A percentile compares a stretch with the other conserved stretches of the same genome.
Evolutionary conservation across 2,329 filamentous ascomycete genomes (phyloP).

Genomic region (Diaporthe sp.): DNA sequence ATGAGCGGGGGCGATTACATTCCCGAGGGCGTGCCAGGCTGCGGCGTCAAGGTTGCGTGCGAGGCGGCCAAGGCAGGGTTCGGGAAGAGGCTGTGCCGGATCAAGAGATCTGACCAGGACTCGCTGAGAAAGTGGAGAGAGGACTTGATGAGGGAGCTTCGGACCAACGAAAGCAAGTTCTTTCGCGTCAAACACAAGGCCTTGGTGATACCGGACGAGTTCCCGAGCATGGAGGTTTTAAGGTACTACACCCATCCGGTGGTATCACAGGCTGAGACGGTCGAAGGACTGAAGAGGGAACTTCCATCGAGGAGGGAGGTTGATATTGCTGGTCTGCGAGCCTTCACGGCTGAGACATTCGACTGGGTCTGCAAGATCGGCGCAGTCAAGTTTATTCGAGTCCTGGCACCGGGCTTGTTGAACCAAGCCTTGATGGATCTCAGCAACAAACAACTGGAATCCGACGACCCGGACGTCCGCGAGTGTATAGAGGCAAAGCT

Average conservation of each 20-base stretch:
- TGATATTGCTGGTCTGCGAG: conserved; percentile 76
- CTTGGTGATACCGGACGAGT: conserved; percentile 82
- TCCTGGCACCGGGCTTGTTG: conserved; percentile 83
- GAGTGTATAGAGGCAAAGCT: conserved; percentile 63
- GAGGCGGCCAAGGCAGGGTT: conserved; percentile 93
- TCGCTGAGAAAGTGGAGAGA: conserved; percentile 80
- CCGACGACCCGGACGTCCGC: conserved; percentile 51
- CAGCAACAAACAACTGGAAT: not conserved
- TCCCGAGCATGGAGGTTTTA: conserved; percentile 84
- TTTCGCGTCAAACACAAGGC: conserved; percentile 84
- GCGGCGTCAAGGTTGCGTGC: conserved; percentile 88
- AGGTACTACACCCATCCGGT: conserved; percentile 91
- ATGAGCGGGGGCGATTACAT: conserved; percentile 97
- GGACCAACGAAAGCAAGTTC: conserved; percentile 85
- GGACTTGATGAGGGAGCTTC: conserved; percentile 79
- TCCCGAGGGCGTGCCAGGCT: conserved; percentile 87
- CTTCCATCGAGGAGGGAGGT: conserved; percentile 75
- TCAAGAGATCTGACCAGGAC: conserved; percentile 71
- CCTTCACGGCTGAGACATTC: conserved; percentile 84
- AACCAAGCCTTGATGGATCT: conserved; percentile 67
- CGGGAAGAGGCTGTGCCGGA: conserved; percentile 78
- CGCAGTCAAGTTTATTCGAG: conserved; percentile 86
- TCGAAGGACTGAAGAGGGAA: conserved; percentile 67
- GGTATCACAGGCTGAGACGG: conserved; percentile 74
- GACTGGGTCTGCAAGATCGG: conserved; percentile 87